Evolutionary conservation across 331 rosid species (phyloP), one percentile per base, ranked within the genome.

Genomic region (Spiraea crenata): DNA sequence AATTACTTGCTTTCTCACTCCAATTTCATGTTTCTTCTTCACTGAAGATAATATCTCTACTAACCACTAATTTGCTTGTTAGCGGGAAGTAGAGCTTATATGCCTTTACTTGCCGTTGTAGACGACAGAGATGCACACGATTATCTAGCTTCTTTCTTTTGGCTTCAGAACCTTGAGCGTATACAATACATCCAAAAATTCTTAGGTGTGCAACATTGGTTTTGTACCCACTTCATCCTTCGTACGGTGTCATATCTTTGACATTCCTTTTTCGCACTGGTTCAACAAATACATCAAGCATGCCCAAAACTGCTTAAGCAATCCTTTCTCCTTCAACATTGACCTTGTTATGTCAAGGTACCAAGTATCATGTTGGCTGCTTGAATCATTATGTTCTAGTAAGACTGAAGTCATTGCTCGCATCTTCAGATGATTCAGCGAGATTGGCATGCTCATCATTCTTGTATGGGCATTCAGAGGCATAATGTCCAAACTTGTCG

Each of bases 271-370:
- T 2, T 57, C 57, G 7, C 41, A 31, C 3, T 9, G 9, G 4
- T 74, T 63, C 0, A 63, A n/a, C 5, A 64, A 20, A 20, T 47
- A 52, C 1, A 63, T 14, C 0, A 39, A 5, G 6, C 31, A 41
- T 3, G 39, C 72, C 72, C 46, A 65, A 1, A 64, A 45, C 37
- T 15, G 1, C 3, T 56, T 55, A 9, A 57, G 57, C 1, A 74
- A 39, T 7, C 31, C 16, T 35, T 74, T 64, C 0, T 45, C 1
- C 5, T 63, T 4, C 1, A 65, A 7, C 65, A 74, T 42, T 5
- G 37, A n/a, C 3, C 65, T n/a, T 2, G 38, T 41, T 59, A 73
- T 73, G 3, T 54, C 73, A 5, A 68, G 49, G 14, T 68, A 54
- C 63, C 7, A 52, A 15, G 5, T 1, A 56, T 25, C 61, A 25